phyloP scores from a whole-genome alignment of 2,329 filamentous ascomycete species.

The Triangularia setosa region DNA sequence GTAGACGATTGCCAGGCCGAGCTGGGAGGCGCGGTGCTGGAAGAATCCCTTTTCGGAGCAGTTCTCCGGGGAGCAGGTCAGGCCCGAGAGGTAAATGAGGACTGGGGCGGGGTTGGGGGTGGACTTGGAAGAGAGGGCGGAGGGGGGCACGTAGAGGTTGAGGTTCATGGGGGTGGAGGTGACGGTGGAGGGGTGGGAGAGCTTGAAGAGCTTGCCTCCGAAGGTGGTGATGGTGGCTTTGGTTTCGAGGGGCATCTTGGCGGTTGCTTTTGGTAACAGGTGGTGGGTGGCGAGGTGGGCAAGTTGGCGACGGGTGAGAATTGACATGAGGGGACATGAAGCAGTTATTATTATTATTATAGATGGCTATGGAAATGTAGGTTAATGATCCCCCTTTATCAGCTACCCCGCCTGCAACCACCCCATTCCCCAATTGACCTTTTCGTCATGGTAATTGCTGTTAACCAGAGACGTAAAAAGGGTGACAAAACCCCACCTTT shows the following conservation, averaged over 20 bases:
- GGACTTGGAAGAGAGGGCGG: conserved; percentile 52
- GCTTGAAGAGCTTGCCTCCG: conserved; percentile 91
- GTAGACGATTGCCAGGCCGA: conserved; percentile 87
- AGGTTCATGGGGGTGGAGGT: conserved; percentile 88
- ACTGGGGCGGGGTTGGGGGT: conserved; percentile 70
- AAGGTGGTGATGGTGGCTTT: conserved; percentile 88
- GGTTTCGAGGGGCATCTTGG: conserved; percentile 75
- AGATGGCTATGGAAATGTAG: neutral
- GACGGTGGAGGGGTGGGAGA: conserved; percentile 74
- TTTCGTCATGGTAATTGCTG: conserved; percentile 3
- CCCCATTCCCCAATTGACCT: neutral
- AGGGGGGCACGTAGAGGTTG: conserved; percentile 84
- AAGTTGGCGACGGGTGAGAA: neutral
- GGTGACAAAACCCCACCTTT: neutral
- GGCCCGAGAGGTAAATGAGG: conserved; percentile 86
- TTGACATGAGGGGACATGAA: neutral
- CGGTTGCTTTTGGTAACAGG: neutral
- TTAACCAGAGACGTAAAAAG: neutral
- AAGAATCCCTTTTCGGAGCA: conserved; percentile 84
- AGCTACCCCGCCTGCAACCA: neutral
- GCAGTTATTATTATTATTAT: neutral
- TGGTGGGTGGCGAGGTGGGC: neutral
- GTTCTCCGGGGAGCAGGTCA: conserved; percentile 93
- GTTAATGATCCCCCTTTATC: neutral
- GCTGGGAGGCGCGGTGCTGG: conserved; percentile 72